These are phyloP conservation scores for Vaccinium vitisidaea DNA, from an alignment of 148 eudicot species.

Conservation along the genomic window DNA sequence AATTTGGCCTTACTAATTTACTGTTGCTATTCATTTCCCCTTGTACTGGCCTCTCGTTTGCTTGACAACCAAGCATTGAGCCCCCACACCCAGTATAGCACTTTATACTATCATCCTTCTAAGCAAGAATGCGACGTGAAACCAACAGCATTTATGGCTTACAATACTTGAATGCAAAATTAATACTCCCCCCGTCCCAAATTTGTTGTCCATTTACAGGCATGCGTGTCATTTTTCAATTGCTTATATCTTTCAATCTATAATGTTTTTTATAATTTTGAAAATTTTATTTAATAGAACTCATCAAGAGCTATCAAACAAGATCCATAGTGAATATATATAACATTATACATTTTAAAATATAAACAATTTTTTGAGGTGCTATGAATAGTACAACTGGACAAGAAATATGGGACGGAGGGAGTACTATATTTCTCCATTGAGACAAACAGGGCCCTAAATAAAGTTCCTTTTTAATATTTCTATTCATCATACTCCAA, in stretches of 20 bases:
- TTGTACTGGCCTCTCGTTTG: not conserved
- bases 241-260: no score
- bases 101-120: not conserved
- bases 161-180: not conserved
- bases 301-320: no score
- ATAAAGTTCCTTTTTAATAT: not conserved
- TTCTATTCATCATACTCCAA: not conserved
- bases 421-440: not conserved
- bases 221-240: no score
- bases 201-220: no score
- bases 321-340: no score
- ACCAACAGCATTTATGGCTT: not conserved
- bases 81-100: not conserved
- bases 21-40: not conserved
- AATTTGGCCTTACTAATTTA: not conserved
- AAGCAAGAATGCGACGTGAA: not conserved
- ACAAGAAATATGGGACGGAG: no score
- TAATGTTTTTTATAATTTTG: no score
- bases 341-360: no score
- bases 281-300: no score
- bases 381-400: no score
- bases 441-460: not conserved
- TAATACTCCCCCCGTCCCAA: no score
- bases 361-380: no score
- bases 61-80: slow-evolving; percentile 4